phyloP scores from a whole-genome alignment of 331 rosid genomes.

The Prunus yedoensis region DNA sequence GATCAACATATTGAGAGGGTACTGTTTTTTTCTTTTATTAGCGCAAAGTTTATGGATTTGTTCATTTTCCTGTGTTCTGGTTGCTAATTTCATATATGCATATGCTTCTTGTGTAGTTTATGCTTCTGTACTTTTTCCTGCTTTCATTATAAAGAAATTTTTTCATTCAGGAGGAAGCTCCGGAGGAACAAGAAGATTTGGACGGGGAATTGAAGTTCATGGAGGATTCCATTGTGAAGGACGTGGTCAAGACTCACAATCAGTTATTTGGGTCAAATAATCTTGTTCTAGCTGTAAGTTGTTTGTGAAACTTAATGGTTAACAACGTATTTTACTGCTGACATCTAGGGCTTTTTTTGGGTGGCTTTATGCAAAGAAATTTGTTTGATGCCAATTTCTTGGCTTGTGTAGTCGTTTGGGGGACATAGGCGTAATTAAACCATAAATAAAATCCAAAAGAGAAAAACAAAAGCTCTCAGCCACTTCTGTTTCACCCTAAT shows the following conservation, averaged over 20 bases:
- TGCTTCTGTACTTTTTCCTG: background rate
- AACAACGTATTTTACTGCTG: background rate
- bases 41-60: background rate
- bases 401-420: background rate
- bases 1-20: conserved; percentile 45
- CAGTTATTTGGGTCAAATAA: conserved; percentile 71
- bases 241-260: conserved; percentile 58
- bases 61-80: conserved; percentile 7
- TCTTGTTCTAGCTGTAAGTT: conserved; percentile 65
- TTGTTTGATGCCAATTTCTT: background rate
- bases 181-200: conserved; percentile 42
- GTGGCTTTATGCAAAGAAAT: background rate
- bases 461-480: no score
- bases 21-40: conserved; percentile 17
- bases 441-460: no score
- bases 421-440: background rate
- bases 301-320: background rate
- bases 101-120: background rate
- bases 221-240: conserved; percentile 60
- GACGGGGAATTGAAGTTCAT: conserved; percentile 69
- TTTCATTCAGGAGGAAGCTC: conserved; percentile 50
- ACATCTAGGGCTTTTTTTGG: background rate
- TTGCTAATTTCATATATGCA: background rate
- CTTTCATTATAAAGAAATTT: conserved; percentile 3
- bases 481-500: background rate